phyloP scores from a whole-genome alignment of 2,329 filamentous ascomycete genomes.

The Acephala macrosclerotiorum region DNA sequence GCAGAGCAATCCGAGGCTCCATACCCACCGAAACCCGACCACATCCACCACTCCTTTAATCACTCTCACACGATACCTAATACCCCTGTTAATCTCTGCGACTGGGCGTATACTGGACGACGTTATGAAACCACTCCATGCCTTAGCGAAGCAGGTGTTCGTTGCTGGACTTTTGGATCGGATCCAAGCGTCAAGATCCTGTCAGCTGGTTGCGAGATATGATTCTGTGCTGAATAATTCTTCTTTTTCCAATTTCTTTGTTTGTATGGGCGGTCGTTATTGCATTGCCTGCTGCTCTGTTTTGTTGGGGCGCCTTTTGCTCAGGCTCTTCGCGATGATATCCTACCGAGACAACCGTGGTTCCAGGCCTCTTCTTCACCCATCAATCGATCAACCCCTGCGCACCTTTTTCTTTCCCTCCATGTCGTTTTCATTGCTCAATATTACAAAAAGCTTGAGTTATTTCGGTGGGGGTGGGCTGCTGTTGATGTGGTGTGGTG shows the following conservation, averaged over 20 bases:
- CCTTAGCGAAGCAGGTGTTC: constrained; percentile 43
- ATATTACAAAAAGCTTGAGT: constrained; percentile 38
- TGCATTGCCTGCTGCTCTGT: constrained; percentile 44
- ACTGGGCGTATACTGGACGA: constrained; percentile 54
- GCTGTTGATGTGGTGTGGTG: constrained; percentile 18
- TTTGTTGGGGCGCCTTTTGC: constrained; percentile 40
- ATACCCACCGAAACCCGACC: constrained; percentile 28
- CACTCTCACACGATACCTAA: constrained; percentile 45
- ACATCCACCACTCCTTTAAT: constrained; percentile 46
- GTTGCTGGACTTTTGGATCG: constrained; percentile 42
- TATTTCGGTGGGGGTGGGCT: constrained; percentile 39
- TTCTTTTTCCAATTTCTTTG: constrained; percentile 46
- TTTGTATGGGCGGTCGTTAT: constrained; percentile 44
- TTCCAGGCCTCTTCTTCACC: constrained; percentile 32
- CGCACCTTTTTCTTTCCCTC: constrained; percentile 34
- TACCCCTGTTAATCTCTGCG: constrained; percentile 49
- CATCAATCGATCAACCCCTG: constrained; percentile 20
- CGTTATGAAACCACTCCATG: constrained; percentile 53
- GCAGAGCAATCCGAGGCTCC: constrained; percentile 36
- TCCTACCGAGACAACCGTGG: constrained; percentile 43
- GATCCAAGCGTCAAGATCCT: constrained; percentile 29
- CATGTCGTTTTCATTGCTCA: constrained; percentile 35
- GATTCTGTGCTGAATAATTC: constrained; percentile 54
- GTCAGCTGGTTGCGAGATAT: constrained; percentile 41
- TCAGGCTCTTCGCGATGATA: constrained; percentile 45